Percentiles rank a stretch among this genome's conserved stretches.
Conservation (phyloP, 176 grass and related monocot species). For the Elymus sibiricus region DNA sequence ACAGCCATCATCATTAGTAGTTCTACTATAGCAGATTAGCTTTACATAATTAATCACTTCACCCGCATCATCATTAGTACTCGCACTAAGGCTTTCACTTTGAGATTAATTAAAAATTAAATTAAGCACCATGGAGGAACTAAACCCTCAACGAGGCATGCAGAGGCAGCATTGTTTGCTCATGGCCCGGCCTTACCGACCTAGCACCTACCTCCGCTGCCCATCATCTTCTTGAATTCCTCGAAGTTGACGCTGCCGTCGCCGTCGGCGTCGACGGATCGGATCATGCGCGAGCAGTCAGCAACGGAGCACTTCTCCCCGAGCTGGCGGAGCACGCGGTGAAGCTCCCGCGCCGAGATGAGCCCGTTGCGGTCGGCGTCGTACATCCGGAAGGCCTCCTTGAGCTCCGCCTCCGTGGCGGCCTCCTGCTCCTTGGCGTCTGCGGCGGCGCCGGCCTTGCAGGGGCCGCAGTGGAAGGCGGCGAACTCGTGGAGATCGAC, state of each 20-base stretch:
- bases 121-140: neutral
- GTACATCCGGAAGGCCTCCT: constrained; percentile 58
- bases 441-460: neutral
- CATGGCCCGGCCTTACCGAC: neutral
- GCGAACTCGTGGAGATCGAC: constrained; percentile 60
- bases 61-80: too few species aligned
- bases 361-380: constrained; percentile 55
- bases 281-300: constrained; percentile 64
- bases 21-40: too few species aligned
- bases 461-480: constrained; percentile 38
- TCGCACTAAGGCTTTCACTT: neutral
- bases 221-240: constrained; percentile 76
- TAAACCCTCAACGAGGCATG: neutral
- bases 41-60: too few species aligned
- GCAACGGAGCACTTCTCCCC: constrained; percentile 66
- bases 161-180: neutral
- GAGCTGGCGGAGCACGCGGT: constrained; percentile 46
- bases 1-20: too few species aligned
- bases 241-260: constrained; percentile 60
- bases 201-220: constrained; percentile 15
- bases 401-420: constrained; percentile 37
- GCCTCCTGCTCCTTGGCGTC: neutral
- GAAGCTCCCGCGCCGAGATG: constrained; percentile 56
- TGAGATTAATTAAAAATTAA: neutral
- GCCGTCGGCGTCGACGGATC: constrained; percentile 50